Evolutionary conservation across 176 grass and related monocot genomes (phyloP), one percentile per base, ranked within the genome.

Genomic region (Hyparrhenia diplandra): DNA sequence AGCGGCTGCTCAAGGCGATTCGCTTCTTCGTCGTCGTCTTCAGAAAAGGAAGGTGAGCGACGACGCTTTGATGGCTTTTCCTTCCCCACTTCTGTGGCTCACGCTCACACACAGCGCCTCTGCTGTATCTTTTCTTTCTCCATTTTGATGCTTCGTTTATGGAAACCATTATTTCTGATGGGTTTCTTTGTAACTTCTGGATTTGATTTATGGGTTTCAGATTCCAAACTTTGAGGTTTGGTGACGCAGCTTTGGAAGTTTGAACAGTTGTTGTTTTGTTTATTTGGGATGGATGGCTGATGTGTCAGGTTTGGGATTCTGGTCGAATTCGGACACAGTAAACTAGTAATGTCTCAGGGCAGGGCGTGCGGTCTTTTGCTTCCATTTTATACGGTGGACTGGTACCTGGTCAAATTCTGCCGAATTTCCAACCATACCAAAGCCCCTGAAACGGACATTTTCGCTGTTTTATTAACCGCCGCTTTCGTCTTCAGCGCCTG

Each of bases 31-130:
- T 73, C 57, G 32, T 59, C 13, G 43, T 61, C 16, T 34, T 61
- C 16, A 43, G 69, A 64, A 71, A 75, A 83, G 83, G 87, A 90
- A 86, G 88, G 88, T 90, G 69, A 90, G 79, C 79, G 13, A 6
- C 37, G 72, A 46, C 8, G 76, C 89, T 64, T 57, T 20, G 18
- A 72, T 77, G 75, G 16, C 18, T 11, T 67, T 32, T 7, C 37
- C 25, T 70, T 3, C 73, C 59, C 67, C 46, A 14, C 73, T 58
- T 82, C 5, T 39, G 43, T 36, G 65, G 45, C 20, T 37, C 8
- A 0, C 29, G n/a, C n/a, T n/a, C n/a, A n/a, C n/a, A 36, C 12
- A 0, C 40, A 49, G 10, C 17, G 24, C 63, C 41, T 37, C 36
- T 10, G 69, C 23, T 9, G 63, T 51, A 81, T 76, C 83, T 14